Conservation (phyloP, 345 rosid species). For the Linum trigynum region DNA sequence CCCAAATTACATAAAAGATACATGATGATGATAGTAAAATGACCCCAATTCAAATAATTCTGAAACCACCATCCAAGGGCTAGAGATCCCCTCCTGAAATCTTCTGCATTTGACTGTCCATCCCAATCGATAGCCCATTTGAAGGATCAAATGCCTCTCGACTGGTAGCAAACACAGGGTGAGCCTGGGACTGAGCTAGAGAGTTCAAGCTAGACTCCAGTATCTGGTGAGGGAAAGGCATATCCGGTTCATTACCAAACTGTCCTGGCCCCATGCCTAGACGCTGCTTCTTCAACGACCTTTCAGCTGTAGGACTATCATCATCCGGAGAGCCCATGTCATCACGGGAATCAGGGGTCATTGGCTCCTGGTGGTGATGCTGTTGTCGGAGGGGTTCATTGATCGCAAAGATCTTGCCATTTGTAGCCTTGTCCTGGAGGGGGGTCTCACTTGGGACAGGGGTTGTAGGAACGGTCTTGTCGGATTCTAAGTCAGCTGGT, state of each 20-base stretch:
- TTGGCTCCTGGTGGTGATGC: constrained; percentile 68
- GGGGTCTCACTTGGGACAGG: constrained; percentile 87
- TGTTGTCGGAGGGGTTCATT: constrained; percentile 52
- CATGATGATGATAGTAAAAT: background rate
- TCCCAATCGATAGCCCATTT: constrained; percentile 36
- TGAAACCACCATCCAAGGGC: background rate
- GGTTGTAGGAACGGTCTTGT: constrained; percentile 73
- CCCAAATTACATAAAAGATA: background rate
- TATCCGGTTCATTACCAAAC: constrained; percentile 34
- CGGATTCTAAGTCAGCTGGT: constrained; percentile 52
- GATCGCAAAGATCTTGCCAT: constrained; percentile 73
- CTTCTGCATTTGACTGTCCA: constrained; percentile 40
- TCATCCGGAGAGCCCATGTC: constrained; percentile 45
- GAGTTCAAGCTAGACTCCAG: constrained; percentile 73
- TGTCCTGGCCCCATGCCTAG: constrained; percentile 30
- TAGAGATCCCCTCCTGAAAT: constrained; percentile 40
- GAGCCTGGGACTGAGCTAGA: constrained; percentile 33
- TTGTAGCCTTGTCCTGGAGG: constrained; percentile 51
- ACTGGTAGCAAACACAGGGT: constrained; percentile 26
- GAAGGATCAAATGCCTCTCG: constrained; percentile 45
- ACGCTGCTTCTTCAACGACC: constrained; percentile 62
- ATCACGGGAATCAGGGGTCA: constrained; percentile 81
- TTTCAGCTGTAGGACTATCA: constrained; percentile 52
- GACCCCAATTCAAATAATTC: background rate
- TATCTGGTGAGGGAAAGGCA: constrained; percentile 49